Conservation (phyloP, 2,329 filamentous ascomycete genomes). For the Stachybotrys echinatus region DNA sequence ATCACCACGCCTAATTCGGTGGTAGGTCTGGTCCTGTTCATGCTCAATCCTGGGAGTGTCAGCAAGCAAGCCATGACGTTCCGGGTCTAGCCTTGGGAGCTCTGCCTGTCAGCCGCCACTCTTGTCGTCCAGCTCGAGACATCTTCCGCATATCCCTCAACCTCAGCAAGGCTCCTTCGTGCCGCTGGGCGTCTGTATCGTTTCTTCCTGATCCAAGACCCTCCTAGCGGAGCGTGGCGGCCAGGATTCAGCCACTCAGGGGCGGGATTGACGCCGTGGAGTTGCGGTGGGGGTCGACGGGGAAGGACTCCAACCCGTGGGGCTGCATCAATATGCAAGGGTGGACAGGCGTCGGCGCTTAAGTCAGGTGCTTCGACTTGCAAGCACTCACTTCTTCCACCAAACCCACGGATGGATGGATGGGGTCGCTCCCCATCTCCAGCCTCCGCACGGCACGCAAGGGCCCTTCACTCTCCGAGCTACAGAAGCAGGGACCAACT, state of each 20-base stretch:
- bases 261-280: no score
- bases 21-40: no score
- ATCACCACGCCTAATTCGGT: no score
- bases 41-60: no score
- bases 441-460: background rate
- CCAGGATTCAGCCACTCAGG: background rate
- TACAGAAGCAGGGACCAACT: no score
- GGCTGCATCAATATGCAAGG: conserved; percentile 32
- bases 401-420: no score
- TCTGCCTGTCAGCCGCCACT: background rate
- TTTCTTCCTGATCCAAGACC: background rate
- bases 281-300: background rate
- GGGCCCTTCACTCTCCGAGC: background rate
- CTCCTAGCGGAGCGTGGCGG: background rate
- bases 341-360: conserved; percentile 53
- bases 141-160: background rate
- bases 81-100: background rate
- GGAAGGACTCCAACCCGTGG: conserved; percentile 20
- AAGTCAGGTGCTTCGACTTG: conserved; percentile 36
- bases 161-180: background rate
- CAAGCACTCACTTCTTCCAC: no score
- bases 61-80: no score
- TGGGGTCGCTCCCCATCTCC: no score
- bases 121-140: background rate
- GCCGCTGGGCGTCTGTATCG: background rate